Base-by-base conservation (phyloP, 805 yeast genomes). In the Millerozyma acaciae region DNA sequence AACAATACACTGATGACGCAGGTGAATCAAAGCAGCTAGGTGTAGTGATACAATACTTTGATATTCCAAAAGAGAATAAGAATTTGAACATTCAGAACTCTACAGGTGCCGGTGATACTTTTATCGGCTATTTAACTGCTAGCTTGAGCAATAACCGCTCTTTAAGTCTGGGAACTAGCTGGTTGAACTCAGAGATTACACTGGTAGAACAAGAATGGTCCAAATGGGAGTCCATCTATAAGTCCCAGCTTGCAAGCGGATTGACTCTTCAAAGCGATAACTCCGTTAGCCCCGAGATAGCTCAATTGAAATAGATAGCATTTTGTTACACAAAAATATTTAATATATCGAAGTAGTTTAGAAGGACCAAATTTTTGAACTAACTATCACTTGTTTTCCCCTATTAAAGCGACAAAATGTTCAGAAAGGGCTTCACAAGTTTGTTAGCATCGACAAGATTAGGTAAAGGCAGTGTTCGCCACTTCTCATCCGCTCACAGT, bases 51-150 rank as follows among this genome's bases (percentile, higher is more conserved):
- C 84, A 84, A 45, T 80, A 83, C 50, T 81, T 70, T 51, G 70
- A 74, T 1, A 57, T 71, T 3, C 65, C 73, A 0, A 12, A 28
- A 16, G 59, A 55, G 38, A 58, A 55, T 26, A 35, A 43, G 15
- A 33, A 47, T 15, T 50, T 62, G 3, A 49, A 54, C 0, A 68
- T 82, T 8, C 58, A 57, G 18, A 84, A 80, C 44, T 95, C 84
- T 20, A 85, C 90, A 7, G 96, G 96, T 2, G 95, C 95, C 1
- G 96, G 96, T 8, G 96, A 87, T 55, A 70, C 93, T 0, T 65
- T 87, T 26, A 70, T 78, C 18, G 96, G 96, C 0, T 75, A 70
- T 17, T 42, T 87, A 15, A 52, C 76, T 8, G 60, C 79, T 2
- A 39, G 49, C 12, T 8, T 23, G 13, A 12, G 15, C 7, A 26